Evolutionary conservation across 176 grass and related monocot genomes (phyloP).

Genomic region (Aegilops speltoides): DNA sequence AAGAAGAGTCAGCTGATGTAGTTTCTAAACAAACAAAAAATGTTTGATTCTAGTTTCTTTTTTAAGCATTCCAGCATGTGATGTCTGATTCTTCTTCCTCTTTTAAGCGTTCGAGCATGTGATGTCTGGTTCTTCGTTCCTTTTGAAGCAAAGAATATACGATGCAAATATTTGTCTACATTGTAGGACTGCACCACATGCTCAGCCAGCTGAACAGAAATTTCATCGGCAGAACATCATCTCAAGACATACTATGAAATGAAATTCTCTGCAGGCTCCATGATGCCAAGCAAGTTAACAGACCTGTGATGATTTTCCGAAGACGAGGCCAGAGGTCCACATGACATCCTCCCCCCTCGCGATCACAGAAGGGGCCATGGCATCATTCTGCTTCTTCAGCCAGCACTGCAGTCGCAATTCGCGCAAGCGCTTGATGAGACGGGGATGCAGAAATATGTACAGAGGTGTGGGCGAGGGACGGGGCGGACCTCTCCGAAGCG

Average conservation of each 20-base stretch:
- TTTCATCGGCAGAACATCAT: not conserved
- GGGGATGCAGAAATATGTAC: not conserved
- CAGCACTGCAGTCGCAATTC: constrained; percentile 51
- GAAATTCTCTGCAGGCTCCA: not conserved
- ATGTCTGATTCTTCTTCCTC: not conserved
- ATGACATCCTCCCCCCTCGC: constrained; percentile 59
- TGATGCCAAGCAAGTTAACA: not conserved
- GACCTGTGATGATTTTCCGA: constrained; percentile 63
- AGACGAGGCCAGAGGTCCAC: constrained; percentile 87
- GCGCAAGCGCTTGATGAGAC: not conserved
- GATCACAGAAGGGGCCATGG: constrained; percentile 49
- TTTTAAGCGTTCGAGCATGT: not conserved
- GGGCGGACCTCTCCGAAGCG: constrained; percentile 68
- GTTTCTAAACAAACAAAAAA: not conserved
- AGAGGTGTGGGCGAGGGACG: not conserved
- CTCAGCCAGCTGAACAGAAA: not conserved
- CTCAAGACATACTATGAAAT: not conserved
- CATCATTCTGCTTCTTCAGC: constrained; percentile 89
- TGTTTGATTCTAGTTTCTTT: not conserved
- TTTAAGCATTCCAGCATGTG: not conserved
- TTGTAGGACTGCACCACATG: not conserved
- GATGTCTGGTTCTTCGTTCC: not conserved
- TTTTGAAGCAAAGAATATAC: not conserved
- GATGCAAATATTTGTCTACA: not conserved
- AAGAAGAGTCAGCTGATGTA: not conserved